Evolutionary conservation across 108 stramenopile genomes (phyloP).

Genomic region (Nannochloropsis oceanica): DNA sequence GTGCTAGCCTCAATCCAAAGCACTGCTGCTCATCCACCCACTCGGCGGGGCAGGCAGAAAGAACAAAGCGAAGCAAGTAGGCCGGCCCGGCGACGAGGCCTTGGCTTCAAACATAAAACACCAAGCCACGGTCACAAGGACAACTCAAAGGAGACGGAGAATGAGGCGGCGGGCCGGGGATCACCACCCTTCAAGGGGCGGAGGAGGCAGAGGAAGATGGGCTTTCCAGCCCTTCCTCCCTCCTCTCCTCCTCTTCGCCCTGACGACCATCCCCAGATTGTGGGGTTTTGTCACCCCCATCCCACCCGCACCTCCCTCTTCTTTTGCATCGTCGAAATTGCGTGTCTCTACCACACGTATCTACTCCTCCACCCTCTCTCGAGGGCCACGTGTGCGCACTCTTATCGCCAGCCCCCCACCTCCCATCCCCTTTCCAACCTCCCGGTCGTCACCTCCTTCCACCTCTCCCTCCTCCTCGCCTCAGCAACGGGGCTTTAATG

Average conservation of each 20-base stretch:
- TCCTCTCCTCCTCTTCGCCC: background rate
- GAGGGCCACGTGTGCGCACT: background rate
- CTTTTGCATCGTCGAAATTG: too few relatives aligned
- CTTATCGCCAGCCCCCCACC: background rate
- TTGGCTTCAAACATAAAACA: too few relatives aligned
- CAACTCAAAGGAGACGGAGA: background rate
- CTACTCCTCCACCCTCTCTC: background rate
- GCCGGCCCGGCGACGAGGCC: too few relatives aligned
- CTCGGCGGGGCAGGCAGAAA: too few relatives aligned
- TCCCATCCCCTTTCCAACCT: background rate
- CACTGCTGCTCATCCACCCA: too few relatives aligned
- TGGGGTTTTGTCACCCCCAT: background rate
- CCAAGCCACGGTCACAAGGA: too few relatives aligned
- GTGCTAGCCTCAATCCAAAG: too few relatives aligned
- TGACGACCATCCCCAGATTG: background rate
- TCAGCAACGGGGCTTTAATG: too few relatives aligned
- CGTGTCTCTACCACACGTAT: background rate
- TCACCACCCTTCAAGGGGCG: background rate
- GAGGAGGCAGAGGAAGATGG: too few relatives aligned
- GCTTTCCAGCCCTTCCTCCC: background rate
- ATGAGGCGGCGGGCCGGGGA: background rate
- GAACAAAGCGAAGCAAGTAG: too few relatives aligned
- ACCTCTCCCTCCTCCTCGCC: background rate
- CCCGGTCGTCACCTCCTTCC: background rate
- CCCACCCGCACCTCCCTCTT: background rate